phyloP scores from a whole-genome alignment of 371 early-diverging fungal genomes.

The Mortierella sp. region DNA sequence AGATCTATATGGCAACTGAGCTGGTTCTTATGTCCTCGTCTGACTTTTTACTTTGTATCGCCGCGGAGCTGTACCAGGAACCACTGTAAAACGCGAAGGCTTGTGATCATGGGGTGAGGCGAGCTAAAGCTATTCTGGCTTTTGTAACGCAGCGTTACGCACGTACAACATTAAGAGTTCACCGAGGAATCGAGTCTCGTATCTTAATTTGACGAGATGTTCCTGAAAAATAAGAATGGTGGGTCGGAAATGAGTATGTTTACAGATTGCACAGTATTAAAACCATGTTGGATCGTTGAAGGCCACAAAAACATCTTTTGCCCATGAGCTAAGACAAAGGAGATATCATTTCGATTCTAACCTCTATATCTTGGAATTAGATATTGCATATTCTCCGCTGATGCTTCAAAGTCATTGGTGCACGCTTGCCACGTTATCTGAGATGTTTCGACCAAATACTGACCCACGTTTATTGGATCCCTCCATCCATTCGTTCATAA shows the following conservation, averaged over 20 bases:
- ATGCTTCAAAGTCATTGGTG: not conserved
- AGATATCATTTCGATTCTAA: not conserved
- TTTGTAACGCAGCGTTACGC: not conserved
- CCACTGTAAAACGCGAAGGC: no score
- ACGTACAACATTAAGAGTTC: not conserved
- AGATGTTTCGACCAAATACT: not conserved
- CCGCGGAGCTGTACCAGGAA: no score
- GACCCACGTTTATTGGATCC: not conserved
- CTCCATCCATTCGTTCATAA: not conserved
- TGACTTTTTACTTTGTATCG: no score
- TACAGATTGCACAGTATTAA: no score
- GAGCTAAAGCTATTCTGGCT: not conserved
- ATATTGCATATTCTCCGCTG: not conserved
- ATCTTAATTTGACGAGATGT: not conserved
- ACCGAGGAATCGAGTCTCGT: not conserved
- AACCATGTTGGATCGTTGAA: not conserved
- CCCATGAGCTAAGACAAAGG: not conserved
- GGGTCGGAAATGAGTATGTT: no score
- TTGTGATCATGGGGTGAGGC: not conserved
- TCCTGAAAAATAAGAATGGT: not conserved
- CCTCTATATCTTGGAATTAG: not conserved
- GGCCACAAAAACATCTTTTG: not conserved
- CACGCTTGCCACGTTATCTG: not conserved
- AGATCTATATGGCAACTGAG: not conserved
- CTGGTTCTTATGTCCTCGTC: not conserved